phyloP scores from a whole-genome alignment of 176 grass and related monocot genomes.

The Saccharum spontaneum region DNA sequence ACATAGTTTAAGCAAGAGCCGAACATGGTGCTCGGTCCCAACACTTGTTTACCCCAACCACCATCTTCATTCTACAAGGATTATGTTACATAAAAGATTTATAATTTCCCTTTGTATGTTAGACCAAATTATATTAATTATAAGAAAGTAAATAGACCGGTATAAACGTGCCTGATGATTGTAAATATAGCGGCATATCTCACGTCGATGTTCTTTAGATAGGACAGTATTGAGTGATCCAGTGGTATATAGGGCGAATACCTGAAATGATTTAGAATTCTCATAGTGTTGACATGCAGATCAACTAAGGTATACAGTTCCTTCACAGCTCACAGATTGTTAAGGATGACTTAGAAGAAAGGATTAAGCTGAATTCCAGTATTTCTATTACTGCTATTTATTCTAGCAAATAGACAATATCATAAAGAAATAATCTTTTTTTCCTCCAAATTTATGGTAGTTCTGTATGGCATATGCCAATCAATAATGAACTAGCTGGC shows the following conservation, averaged over 20 bases:
- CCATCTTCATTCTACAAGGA: slow-evolving; percentile 42
- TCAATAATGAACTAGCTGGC: neutral
- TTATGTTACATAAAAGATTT: neutral
- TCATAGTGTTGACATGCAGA: neutral
- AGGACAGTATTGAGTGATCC: slow-evolving; percentile 28
- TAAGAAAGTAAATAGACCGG: neutral
- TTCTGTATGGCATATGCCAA: neutral
- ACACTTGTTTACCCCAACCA: slow-evolving; percentile 33
- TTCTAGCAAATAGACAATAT: neutral
- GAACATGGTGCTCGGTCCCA: slow-evolving; percentile 37
- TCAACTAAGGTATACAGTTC: neutral
- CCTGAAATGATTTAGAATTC: slow-evolving; percentile 4
- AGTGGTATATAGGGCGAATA: slow-evolving; percentile 42
- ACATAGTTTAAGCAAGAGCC: slow-evolving; percentile 43
- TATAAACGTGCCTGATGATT: slow-evolving; percentile 39
- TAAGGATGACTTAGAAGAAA: neutral
- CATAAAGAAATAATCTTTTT: neutral
- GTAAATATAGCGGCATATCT: slow-evolving; percentile 51
- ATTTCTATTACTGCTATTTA: neutral
- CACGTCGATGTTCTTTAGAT: slow-evolving; percentile 17
- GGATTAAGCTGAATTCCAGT: neutral
- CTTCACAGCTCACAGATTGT: neutral
- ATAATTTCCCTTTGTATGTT: neutral
- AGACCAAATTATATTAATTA: neutral
- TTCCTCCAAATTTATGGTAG: neutral